Evolutionary conservation across 2,329 filamentous ascomycete species (phyloP).

Genomic region (Geoglossum cookeanum): DNA sequence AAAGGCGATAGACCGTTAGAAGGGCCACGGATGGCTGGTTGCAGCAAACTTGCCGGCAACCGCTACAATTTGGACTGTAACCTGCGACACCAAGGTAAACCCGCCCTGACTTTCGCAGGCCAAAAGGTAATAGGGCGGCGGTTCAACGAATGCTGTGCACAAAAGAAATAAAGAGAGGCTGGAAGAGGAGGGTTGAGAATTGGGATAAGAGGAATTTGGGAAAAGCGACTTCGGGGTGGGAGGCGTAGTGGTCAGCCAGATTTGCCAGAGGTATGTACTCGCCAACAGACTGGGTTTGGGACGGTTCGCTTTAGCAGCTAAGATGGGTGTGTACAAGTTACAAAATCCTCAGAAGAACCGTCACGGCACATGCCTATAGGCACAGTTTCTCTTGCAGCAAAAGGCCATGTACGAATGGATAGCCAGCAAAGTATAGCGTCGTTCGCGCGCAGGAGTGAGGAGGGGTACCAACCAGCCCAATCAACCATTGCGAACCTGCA

Average conservation of each 20-base stretch:
- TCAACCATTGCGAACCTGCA: not conserved
- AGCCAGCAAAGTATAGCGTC: slow-evolving; percentile 2
- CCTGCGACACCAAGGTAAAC: slow-evolving; percentile 1
- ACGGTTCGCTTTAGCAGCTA: not conserved
- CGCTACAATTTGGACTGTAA: not conserved
- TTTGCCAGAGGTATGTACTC: not conserved
- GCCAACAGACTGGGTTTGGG: not conserved
- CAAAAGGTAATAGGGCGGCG: not conserved
- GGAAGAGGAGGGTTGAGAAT: not conserved
- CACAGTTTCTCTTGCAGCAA: slow-evolving; percentile 2
- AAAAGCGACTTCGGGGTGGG: not conserved
- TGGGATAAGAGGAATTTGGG: not conserved
- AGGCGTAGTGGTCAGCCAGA: not conserved
- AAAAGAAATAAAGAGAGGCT: not conserved
- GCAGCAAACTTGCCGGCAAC: not conserved
- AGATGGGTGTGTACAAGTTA: not conserved
- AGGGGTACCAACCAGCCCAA: not conserved
- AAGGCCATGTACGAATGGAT: not conserved
- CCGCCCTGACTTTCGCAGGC: not conserved
- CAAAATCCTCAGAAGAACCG: not conserved
- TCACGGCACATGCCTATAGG: slow-evolving; percentile 3
- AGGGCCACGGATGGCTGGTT: not conserved
- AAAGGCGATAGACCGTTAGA: not conserved
- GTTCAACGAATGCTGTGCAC: slow-evolving; percentile 2
- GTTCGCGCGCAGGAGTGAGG: slow-evolving; percentile 1